Base-by-base conservation (phyloP, 2,329 filamentous ascomycete genomes). In the Ascochyta fabae region DNA sequence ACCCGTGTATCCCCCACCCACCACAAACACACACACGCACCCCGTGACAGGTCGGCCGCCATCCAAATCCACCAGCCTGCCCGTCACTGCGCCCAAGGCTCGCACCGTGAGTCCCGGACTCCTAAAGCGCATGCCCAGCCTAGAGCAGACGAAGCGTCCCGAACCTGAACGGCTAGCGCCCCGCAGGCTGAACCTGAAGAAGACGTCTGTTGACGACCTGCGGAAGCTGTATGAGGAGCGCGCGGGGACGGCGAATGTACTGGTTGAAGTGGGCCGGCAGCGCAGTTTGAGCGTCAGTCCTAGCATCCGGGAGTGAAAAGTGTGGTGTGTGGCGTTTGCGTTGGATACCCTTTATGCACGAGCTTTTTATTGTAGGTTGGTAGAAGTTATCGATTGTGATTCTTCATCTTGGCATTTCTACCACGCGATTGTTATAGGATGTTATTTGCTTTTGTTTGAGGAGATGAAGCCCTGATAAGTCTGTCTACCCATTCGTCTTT, bases 191-290 rank as follows among this genome's bases (percentile, higher is more conserved):
- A 76, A 78, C 38, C 39, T 80, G 38, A 77, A 76, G 60, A 79
- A 81, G 60, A 68, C 75, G 42, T 77, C 74, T 16, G 80, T 82
- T 4, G 80, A 81, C 41, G 78, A 82, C 65, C 59, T 82, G 56
- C 67, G 79, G 49, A 65, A 76, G 59, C 61, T 82, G 48, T 82
- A 81, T 56, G 80, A 82, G 62, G 80, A 81, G 61, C 65, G 80
- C 40, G 77, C 75, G 7, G 76, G 72, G 3, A 77, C 78, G 13
- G 79, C 71, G 38, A 67, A 65, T 53, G 68, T 61, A 27, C 58
- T 77, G 59, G 69, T 69, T 4, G 63, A 67, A 51, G 42, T 51
- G 8, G 33, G 38, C 8, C 31, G 53, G 27, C 38, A 47, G 47
- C 29, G 47, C 26, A 56, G 53, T 43, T 6, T 46, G 31, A 56